Evolutionary conservation across 768 basidiomycete genomes (phyloP).

Genomic region (Pleurotus citrinopileatus): DNA sequence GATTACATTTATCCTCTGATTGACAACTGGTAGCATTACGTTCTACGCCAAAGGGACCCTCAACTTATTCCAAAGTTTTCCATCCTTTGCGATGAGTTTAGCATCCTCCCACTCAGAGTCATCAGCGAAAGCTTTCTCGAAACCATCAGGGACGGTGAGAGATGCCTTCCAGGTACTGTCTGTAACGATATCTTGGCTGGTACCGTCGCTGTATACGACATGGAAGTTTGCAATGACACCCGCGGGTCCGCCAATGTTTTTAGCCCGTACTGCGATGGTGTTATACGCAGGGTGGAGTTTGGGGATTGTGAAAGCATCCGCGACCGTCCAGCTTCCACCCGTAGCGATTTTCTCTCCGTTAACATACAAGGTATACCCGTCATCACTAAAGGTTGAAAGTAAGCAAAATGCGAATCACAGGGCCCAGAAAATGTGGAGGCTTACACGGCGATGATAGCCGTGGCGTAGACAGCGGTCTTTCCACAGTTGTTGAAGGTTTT

Average conservation of each 20-base stretch:
- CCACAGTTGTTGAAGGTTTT: constrained; percentile 1
- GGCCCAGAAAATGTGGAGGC: not conserved
- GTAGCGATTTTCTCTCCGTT: constrained; percentile 19
- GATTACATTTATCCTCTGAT: no score
- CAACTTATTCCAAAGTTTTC: no score
- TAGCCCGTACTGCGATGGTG: constrained; percentile 27
- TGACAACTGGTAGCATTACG: no score
- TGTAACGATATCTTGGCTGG: constrained; percentile 14
- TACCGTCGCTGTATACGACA: constrained; percentile 22
- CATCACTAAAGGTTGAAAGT: not conserved
- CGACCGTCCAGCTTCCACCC: constrained; percentile 12
- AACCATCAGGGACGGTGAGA: constrained; percentile 20
- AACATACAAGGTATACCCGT: constrained; percentile 4
- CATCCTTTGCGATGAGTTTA: constrained; percentile 14
- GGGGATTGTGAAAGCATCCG: constrained; percentile 28
- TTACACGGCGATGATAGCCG: not conserved
- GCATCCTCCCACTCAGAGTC: constrained; percentile 27
- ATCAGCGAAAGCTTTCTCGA: constrained; percentile 26
- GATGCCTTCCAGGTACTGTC: constrained; percentile 23
- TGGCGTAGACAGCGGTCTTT: not conserved
- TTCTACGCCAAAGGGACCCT: no score
- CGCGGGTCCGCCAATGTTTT: constrained; percentile 24
- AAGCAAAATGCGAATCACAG: not conserved
- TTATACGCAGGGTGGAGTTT: constrained; percentile 16
- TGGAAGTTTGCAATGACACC: constrained; percentile 21